phyloP scores from a whole-genome alignment of 2,329 filamentous ascomycete species.

The Rhinocladiella similis region DNA sequence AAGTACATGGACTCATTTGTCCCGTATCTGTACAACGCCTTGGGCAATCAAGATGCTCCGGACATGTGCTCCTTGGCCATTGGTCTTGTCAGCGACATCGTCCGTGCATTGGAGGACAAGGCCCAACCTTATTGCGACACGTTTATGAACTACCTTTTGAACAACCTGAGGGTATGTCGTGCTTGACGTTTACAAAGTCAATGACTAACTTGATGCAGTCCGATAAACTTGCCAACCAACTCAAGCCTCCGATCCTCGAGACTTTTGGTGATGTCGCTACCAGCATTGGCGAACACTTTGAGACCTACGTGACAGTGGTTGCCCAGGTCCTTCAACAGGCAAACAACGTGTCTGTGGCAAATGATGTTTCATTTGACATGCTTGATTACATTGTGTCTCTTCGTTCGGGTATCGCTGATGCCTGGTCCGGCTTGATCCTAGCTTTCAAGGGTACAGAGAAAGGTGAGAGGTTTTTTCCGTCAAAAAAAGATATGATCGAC shows the following conservation, averaged over 20 bases:
- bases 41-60: slow-evolving; percentile 93
- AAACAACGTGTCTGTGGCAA: slow-evolving; percentile 73
- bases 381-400: slow-evolving; percentile 93
- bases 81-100: slow-evolving; percentile 94
- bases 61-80: slow-evolving; percentile 96
- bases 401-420: slow-evolving; percentile 97
- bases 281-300: slow-evolving; percentile 87
- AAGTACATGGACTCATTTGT: slow-evolving; percentile 98
- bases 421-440: slow-evolving; percentile 94
- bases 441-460: slow-evolving; percentile 74
- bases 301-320: slow-evolving; percentile 89
- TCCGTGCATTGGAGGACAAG: slow-evolving; percentile 82
- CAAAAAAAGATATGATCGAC: slow-evolving; percentile 7
- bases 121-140: slow-evolving; percentile 94
- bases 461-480: slow-evolving; percentile 32
- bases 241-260: slow-evolving; percentile 96
- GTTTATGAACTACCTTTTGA: slow-evolving; percentile 97
- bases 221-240: slow-evolving; percentile 84
- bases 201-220: slow-evolving; percentile 57
- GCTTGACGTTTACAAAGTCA: slow-evolving; percentile 50
- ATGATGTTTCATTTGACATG: slow-evolving; percentile 89
- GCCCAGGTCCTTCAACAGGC: slow-evolving; percentile 94
- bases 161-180: slow-evolving; percentile 66
- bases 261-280: slow-evolving; percentile 98
- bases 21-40: slow-evolving; percentile 88